phyloP scores from a whole-genome alignment of 192 early-diverging fungal species.

The Podila minutissima region DNA sequence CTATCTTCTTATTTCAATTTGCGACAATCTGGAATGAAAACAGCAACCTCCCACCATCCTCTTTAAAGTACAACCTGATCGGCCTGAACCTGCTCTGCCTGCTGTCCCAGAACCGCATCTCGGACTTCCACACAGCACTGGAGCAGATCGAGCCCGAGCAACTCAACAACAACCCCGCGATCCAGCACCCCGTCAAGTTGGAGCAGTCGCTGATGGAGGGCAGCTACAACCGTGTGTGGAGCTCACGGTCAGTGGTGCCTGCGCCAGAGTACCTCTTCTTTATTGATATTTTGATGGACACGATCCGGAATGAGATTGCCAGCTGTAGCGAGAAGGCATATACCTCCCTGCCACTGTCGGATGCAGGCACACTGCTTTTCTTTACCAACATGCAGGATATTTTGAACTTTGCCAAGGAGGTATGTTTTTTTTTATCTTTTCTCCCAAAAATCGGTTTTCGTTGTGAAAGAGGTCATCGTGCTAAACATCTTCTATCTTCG shows the following conservation, averaged over 20 bases:
- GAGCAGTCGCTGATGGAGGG: constrained; percentile 99
- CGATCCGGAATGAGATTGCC: constrained; percentile 95
- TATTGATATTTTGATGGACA: constrained; percentile 92
- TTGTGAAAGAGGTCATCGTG: background rate
- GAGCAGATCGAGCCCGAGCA: constrained; percentile 89
- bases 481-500: background rate
- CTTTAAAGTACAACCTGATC: constrained; percentile 87
- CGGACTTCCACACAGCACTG: constrained; percentile 99
- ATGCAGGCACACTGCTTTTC: constrained; percentile 93
- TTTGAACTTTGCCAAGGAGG: constrained; percentile 86
- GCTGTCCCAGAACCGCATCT: constrained; percentile 92
- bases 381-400: constrained; percentile 85
- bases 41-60: constrained; percentile 73
- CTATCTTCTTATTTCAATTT: background rate
- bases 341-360: constrained; percentile 79
- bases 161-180: constrained; percentile 81
- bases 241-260: constrained; percentile 86
- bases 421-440: constrained; percentile 26
- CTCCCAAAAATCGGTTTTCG: background rate
- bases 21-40: background rate
- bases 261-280: constrained; percentile 94
- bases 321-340: constrained; percentile 97
- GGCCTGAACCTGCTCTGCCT: constrained; percentile 94
- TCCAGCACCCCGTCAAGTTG: constrained; percentile 92
- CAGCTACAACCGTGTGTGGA: constrained; percentile 97